A percentile compares a stretch with the other conserved stretches of the same genome.
Conservation (phyloP, 225 moss, liverwort and hornwort genomes). For the Marchantia polymorpha region DNA sequence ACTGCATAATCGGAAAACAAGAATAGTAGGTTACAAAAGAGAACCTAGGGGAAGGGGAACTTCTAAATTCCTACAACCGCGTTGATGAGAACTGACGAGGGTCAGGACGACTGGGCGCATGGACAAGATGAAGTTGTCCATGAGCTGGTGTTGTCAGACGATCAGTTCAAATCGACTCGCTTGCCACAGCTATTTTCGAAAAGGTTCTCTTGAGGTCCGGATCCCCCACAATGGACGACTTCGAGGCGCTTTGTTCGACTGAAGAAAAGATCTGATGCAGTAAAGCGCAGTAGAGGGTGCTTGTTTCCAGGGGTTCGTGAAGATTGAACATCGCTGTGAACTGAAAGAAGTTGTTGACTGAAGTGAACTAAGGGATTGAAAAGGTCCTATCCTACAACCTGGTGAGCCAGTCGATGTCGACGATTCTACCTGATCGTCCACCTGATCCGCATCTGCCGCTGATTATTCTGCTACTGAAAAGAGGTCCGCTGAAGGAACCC, state of each 20-base stretch:
- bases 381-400: not conserved
- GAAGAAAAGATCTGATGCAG: not conserved
- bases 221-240: not conserved
- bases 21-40: too few species aligned
- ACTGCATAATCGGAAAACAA: too few species aligned
- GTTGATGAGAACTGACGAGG: not conserved
- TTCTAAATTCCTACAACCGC: not conserved
- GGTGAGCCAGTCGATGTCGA: constrained; percentile 28
- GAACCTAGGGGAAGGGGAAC: too few species aligned
- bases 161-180: too few species aligned
- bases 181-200: not conserved
- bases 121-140: not conserved
- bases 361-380: not conserved
- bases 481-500: constrained; percentile 35
- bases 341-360: not conserved
- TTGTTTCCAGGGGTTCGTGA: not conserved
- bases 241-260: not conserved
- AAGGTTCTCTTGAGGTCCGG: not conserved
- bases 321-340: not conserved
- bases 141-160: not conserved
- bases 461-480: constrained; percentile 5
- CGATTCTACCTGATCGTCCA: constrained; percentile 32
- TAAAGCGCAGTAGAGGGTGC: not conserved
- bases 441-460: constrained; percentile 20
- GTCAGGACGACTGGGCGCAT: not conserved